phyloP scores from a whole-genome alignment of 768 basidiomycete genomes.

The Brasilioporus rufonigricans region DNA sequence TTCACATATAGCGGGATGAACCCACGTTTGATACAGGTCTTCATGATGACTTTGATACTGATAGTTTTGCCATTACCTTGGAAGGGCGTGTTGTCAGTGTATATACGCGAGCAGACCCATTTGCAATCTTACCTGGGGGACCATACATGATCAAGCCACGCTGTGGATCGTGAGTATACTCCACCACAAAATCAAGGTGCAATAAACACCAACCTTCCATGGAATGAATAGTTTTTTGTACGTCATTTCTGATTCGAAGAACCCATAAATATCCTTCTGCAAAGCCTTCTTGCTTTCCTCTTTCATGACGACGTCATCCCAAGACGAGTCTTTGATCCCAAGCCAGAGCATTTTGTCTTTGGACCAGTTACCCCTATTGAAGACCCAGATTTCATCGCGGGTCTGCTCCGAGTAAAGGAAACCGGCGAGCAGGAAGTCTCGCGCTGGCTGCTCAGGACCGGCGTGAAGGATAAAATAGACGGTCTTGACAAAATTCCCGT shows the following conservation, averaged over 20 bases:
- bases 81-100: neutral
- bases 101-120: neutral
- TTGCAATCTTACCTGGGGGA: constrained; percentile 54
- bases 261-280: constrained; percentile 74
- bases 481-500: constrained; percentile 19
- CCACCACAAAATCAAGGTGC: neutral
- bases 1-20: constrained; percentile 79
- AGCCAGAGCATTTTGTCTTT: constrained; percentile 62
- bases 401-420: constrained; percentile 52
- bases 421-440: constrained; percentile 49
- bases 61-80: constrained; percentile 84
- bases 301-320: constrained; percentile 74
- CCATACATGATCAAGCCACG: constrained; percentile 83
- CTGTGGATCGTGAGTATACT: constrained; percentile 33
- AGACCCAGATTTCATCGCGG: constrained; percentile 77
- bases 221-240: constrained; percentile 77
- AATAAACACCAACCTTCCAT: constrained; percentile 61
- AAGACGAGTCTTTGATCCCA: constrained; percentile 61
- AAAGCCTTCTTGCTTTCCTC: constrained; percentile 63
- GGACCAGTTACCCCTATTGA: constrained; percentile 65
- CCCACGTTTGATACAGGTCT: constrained; percentile 57
- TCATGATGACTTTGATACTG: constrained; percentile 81
- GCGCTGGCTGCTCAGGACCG: constrained; percentile 50
- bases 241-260: constrained; percentile 70
- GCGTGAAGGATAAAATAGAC: constrained; percentile 59